Base-by-base conservation (phyloP, 352 stramenopile species). In the Plasmopara viticola region DNA sequence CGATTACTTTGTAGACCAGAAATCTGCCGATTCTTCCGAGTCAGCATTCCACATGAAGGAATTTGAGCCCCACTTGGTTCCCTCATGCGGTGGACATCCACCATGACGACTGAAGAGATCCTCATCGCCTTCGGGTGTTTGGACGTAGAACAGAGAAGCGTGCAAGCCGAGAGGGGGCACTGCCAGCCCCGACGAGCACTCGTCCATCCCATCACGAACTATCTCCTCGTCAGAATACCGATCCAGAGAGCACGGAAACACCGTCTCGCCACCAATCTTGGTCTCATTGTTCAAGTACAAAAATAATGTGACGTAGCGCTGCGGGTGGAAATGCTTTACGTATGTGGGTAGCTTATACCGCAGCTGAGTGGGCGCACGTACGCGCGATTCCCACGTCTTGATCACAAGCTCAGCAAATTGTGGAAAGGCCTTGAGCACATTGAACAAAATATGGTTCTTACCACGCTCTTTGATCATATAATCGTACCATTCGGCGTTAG, bases 251-350 rank as follows among this genome's bases (percentile, higher is more conserved):
- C 74, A 80, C 9, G 81, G 95, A 69, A 99, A 99, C 9, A 98
- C 90, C 0, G 95, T 99, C 68, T 98, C 89, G 14, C 96, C 96
- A 12, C 96, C 96, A n/a, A 90, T 43, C 56, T 97, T 91, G 53
- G 84, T 86, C 47, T 98, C 84, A 60, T 98, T 94, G 65, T 86
- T 97, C 35, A 99, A 69, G 66, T 99, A 99, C 59, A 97, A 70
- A 62, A 98, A 98, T 4, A 98, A 70, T 33, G 95, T 98, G 5
- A 90, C 92, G 66, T 96, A 98, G 10, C 96, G 84, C 77, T 99
- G 98, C 25, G 83, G 83, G 33, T 91, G 67, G 56, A 87, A 89
- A 56, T 91, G 77, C 48, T 84, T 81, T 25, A 83, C 66, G 48
- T 83, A 86, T 35, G 60, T 51, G 5, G 82, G 82, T 34, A 90